Percentiles rank a stretch among this genome's conserved stretches.
Conservation (phyloP, 768 basidiomycete species). For the Fomitopsis pulvina region DNA sequence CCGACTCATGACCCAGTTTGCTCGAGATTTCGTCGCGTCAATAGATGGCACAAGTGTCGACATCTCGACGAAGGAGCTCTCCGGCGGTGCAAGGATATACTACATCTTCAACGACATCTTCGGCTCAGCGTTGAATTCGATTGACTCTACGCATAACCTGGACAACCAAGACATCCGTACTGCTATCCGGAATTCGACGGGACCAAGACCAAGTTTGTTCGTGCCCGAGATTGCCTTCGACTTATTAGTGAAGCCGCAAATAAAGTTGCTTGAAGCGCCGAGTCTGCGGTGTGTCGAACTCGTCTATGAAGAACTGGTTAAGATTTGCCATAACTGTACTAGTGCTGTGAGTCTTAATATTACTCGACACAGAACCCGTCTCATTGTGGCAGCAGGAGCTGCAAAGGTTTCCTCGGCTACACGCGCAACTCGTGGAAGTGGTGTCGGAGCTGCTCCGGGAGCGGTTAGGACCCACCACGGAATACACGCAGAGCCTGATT, state of each 20-base stretch:
- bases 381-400: conserved; percentile 60
- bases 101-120: conserved; percentile 99
- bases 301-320: conserved; percentile 98
- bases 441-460: conserved; percentile 96
- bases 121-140: conserved; percentile 81
- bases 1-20: conserved; percentile 97
- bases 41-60: conserved; percentile 97
- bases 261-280: conserved; percentile 91
- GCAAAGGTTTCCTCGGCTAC: conserved; percentile 89
- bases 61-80: conserved; percentile 96
- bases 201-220: conserved; percentile 92
- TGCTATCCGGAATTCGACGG: conserved; percentile 97
- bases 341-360: conserved; percentile 50
- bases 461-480: conserved; percentile 90
- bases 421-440: conserved; percentile 90
- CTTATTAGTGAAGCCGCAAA: conserved; percentile 94
- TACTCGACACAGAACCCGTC: neutral
- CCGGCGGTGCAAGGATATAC: conserved; percentile 95
- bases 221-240: conserved; percentile 98
- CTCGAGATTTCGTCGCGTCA: conserved; percentile 92
- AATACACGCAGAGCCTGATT: conserved; percentile 94
- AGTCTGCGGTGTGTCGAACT: conserved; percentile 94
- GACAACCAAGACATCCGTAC: conserved; percentile 95
- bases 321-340: conserved; percentile 98
- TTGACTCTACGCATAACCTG: conserved; percentile 87